Evolutionary conservation across 23 red algal species (phyloP), one percentile per base, ranked within the genome.

Genomic region (Gracilaria gracilis): DNA sequence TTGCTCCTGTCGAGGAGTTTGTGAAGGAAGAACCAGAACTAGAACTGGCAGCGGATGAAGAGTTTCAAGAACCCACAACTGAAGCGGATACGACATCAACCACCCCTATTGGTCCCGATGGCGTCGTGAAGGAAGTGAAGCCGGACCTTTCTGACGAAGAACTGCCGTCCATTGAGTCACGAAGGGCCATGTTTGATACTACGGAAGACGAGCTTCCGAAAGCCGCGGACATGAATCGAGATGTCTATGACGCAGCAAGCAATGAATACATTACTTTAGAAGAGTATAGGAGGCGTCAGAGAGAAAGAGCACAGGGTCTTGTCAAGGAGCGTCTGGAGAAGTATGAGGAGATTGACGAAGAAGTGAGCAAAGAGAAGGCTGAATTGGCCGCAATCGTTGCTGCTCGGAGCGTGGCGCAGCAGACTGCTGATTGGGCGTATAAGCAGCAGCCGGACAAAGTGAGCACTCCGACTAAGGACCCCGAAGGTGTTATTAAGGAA

Each of bases 311-410:
- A 14, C 69, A 79, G 40, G 86, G 86, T 46, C 54, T 89, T 65
- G 86, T 89, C 21, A 79, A 80, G 21, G 86, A 89, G 36, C 40
- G 72, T 29, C 46, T 89, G 51, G 86, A 79, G 57, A 75, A 89
- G n/a, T 89, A 62, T 32, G 86, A 89, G 59, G 71, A 77, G 15
- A 73, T 89, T 39, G 86, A 78, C 23, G 86, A 89, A 31, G 70
- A 65, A 21, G 24, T 57, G 11, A 54, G 62, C 72, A 89, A 89
- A 42, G 72, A 89, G 46, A 77, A 65, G 47, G 86, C 86, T 23
- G 72, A 89, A 73, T 48, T 65, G 34, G 86, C 86, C 35, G 86
- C 86, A 0, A 89, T 89, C 17, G 86, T 75, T n/a, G 86, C 86
- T 23, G 70, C 69, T 6, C 86, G 86, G n/a, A 67, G 15, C 11